phyloP scores from a whole-genome alignment of 352 stramenopile species.

The Globisporangium echinulatum region DNA sequence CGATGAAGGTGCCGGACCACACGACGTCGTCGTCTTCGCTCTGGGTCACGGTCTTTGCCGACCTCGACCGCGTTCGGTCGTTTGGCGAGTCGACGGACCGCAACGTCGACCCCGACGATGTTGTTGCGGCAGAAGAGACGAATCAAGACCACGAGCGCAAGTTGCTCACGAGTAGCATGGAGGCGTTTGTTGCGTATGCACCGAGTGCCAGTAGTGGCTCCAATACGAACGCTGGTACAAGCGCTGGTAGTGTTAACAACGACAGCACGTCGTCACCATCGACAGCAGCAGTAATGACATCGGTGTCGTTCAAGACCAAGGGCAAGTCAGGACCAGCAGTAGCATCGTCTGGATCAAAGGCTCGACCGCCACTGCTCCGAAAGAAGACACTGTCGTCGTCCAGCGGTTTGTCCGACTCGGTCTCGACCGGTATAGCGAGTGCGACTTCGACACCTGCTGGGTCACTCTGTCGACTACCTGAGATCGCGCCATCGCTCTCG shows the following conservation, averaged over 20 bases:
- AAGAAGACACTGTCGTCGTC: slow-evolving; percentile 10
- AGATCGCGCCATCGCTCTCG: neutral
- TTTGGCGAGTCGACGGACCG: slow-evolving; percentile 34
- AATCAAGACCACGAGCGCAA: slow-evolving; percentile 7
- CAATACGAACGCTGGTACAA: neutral
- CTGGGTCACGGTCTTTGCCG: slow-evolving; percentile 68
- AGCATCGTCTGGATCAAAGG: slow-evolving; percentile 2
- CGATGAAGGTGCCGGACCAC: slow-evolving; percentile 64
- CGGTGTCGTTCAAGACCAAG: slow-evolving; percentile 2
- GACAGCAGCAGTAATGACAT: neutral
- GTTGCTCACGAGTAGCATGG: slow-evolving; percentile 1
- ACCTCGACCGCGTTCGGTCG: slow-evolving; percentile 65
- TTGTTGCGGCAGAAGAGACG: slow-evolving; percentile 6
- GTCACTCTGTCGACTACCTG: slow-evolving; percentile 10
- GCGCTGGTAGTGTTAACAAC: neutral
- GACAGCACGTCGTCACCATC: no score
- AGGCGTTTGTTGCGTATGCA: neutral
- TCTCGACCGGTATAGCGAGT: neutral
- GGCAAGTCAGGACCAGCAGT: neutral
- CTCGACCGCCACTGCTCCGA: slow-evolving; percentile 9
- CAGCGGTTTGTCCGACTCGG: neutral
- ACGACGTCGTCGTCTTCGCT: slow-evolving; percentile 49
- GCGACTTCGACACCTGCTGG: neutral
- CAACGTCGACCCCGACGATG: slow-evolving; percentile 10
- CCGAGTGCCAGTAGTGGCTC: neutral